Percentiles rank a stretch among this genome's conserved stretches.
Conservation (phyloP, 805 yeast genomes). For the Middelhovenomyces tepae region DNA sequence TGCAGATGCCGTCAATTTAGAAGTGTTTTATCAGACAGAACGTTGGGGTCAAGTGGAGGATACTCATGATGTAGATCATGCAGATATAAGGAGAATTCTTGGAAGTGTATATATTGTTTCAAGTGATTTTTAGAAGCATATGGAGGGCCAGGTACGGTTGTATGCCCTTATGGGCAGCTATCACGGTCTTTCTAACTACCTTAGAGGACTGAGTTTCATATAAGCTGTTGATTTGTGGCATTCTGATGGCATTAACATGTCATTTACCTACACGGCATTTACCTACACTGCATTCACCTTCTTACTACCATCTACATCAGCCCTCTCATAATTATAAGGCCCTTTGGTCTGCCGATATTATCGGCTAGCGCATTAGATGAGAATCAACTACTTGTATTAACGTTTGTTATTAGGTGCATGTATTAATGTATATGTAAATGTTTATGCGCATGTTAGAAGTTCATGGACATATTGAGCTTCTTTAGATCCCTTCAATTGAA, state of each 20-base stretch:
- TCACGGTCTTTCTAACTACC: no score
- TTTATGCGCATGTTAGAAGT: slow-evolving; percentile 8
- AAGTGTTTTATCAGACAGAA: slow-evolving; percentile 73
- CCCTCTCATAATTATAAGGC: slow-evolving; percentile 6
- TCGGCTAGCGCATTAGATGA: slow-evolving; percentile 4
- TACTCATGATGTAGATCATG: slow-evolving; percentile 95
- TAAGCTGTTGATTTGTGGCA: no score
- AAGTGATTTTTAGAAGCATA: slow-evolving; percentile 6
- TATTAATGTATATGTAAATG: not conserved
- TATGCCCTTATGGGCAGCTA: no score
- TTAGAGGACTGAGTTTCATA: no score
- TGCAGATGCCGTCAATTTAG: slow-evolving; percentile 70
- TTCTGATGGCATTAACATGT: no score
- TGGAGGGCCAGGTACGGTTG: not conserved
- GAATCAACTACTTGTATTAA: not conserved
- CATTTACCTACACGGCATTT: no score
- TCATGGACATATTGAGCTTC: slow-evolving; percentile 19
- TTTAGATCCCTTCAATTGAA: slow-evolving; percentile 24
- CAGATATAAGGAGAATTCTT: slow-evolving; percentile 74
- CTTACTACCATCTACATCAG: slow-evolving; percentile 1
- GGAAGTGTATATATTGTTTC: slow-evolving; percentile 66
- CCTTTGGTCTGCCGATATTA: slow-evolving; percentile 4
- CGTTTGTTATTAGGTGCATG: not conserved
- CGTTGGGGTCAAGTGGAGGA: slow-evolving; percentile 99
- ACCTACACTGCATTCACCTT: slow-evolving; percentile 1